These are phyloP conservation scores for Uncinocarpus reesii DNA, from an alignment of 2,329 filamentous ascomycete genomes.

Conservation along the genomic window DNA sequence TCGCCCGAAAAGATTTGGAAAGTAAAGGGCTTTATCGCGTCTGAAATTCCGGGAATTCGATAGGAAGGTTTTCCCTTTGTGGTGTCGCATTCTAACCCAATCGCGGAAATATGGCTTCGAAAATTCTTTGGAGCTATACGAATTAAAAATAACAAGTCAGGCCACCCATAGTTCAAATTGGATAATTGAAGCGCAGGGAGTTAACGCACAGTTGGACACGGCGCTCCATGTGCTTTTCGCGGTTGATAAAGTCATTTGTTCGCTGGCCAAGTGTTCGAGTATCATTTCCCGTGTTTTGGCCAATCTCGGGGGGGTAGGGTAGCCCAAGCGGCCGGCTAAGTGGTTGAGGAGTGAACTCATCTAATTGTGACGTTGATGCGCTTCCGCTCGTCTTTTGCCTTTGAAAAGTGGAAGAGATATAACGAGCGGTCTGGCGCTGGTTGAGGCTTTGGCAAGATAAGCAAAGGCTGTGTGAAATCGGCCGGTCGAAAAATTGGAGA, in stretches of 20 bases:
- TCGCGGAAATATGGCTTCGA: slow-evolving; percentile 90
- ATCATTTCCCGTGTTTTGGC: slow-evolving; percentile 75
- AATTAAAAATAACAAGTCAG: not conserved
- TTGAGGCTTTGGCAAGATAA: slow-evolving; percentile 27
- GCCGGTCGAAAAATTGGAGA: not conserved
- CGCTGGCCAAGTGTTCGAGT: slow-evolving; percentile 55
- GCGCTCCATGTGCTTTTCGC: slow-evolving; percentile 69
- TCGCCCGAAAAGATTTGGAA: slow-evolving; percentile 78
- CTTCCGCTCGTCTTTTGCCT: not conserved
- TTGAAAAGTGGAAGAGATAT: slow-evolving; percentile 13
- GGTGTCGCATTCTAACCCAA: slow-evolving; percentile 74
- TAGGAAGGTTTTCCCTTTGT: slow-evolving; percentile 83
- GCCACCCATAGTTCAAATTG: no score
- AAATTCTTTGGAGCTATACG: slow-evolving; percentile 58
- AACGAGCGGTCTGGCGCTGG: slow-evolving; percentile 13
- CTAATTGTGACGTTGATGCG: not conserved
- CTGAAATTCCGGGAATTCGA: slow-evolving; percentile 78
- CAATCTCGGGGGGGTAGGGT: slow-evolving; percentile 57
- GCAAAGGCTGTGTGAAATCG: slow-evolving; percentile 20
- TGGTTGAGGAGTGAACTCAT: slow-evolving; percentile 21
- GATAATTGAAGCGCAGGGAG: not conserved
- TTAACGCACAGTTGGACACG: slow-evolving; percentile 59
- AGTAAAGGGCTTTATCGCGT: slow-evolving; percentile 71
- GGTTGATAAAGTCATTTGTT: slow-evolving; percentile 70
- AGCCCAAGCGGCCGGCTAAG: slow-evolving; percentile 72